Percentiles rank a stretch among this genome's conserved stretches.
These are phyloP conservation scores for Hondaea fermentalgiana DNA, from an alignment of 108 stramenopile genomes.

Conservation along the genomic window DNA sequence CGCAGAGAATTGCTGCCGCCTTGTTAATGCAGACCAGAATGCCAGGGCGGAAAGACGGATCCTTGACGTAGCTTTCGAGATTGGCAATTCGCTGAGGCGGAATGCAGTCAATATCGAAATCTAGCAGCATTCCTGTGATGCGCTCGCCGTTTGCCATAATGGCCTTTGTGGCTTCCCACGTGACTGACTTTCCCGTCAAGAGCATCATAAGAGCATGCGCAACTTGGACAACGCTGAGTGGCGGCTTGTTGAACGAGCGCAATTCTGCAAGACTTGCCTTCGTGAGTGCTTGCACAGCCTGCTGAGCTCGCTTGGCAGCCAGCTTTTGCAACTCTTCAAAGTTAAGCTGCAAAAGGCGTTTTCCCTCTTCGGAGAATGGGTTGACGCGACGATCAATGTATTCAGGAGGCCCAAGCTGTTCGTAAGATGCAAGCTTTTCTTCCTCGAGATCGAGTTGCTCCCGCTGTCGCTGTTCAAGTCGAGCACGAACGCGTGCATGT, in stretches of 20 bases:
- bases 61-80: conserved; percentile 19
- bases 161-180: conserved; percentile 4
- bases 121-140: conserved; percentile 13
- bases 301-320: background rate
- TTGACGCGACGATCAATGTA: background rate
- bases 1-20: conserved; percentile 24
- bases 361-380: background rate
- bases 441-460: background rate
- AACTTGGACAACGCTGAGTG: conserved; percentile 20
- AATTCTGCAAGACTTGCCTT: conserved; percentile 26
- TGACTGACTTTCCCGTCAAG: conserved; percentile 15
- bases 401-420: background rate
- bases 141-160: conserved; percentile 14
- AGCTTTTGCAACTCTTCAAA: background rate
- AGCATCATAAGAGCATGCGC: conserved; percentile 31
- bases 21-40: background rate
- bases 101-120: conserved; percentile 18
- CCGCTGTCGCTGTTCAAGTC: background rate
- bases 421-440: background rate
- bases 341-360: background rate
- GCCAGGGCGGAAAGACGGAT: conserved; percentile 21
- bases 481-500: background rate
- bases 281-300: conserved; percentile 24
- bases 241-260: conserved; percentile 22
- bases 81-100: conserved; percentile 19